Evolutionary conservation across 78 protist species (phyloP), one percentile per base, ranked within the genome.

Genomic region (Pigoraptor vietnamica): DNA sequence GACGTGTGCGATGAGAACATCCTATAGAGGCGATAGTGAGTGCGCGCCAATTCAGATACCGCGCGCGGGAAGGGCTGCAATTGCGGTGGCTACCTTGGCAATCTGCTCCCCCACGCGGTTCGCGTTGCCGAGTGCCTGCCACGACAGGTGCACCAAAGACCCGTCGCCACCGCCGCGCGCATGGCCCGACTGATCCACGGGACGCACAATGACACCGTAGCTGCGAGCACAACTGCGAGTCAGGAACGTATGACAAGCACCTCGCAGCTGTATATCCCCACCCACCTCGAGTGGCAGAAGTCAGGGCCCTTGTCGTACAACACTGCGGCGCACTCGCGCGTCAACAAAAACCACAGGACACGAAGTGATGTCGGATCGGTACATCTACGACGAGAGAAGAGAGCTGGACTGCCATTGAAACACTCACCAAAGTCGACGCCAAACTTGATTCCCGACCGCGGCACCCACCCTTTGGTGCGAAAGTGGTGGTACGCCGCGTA

Each of bases 401-500:
- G n/a, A n/a, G n/a, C n/a, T n/a, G n/a, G n/a, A n/a, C n/a, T n/a
- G n/a, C n/a, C n/a, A n/a, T n/a, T n/a, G n/a, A n/a, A 2, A 67
- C 82, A 48, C 6, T 48, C 67, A 48, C 14, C 87, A 14, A 14
- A 82, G 25, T 82, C 87, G 23, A 82, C 39, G 87, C 87, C 87
- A 33, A n/a, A 82, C 87, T 82, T 82, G 87, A 82, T 23, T 0
- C 87, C 87, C 23, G 87, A 82, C 87, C 25, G 2, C 34, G 87
- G 87, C 23, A 82, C 87, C 87, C 87, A 82, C 1, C 87, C 87
- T 33, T 82, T 82, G 35, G 37, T 34, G 35, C 87, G 35, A 6
- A 34, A 33, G 87, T 82, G 87, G 37, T 82, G 87, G 37, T 82
- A 82, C 87, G 87, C 87, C 39, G 87, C 87, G 23, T 82, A 82